phyloP scores from a whole-genome alignment of 2,329 filamentous ascomycete genomes.

The Acrocalymma vagum region DNA sequence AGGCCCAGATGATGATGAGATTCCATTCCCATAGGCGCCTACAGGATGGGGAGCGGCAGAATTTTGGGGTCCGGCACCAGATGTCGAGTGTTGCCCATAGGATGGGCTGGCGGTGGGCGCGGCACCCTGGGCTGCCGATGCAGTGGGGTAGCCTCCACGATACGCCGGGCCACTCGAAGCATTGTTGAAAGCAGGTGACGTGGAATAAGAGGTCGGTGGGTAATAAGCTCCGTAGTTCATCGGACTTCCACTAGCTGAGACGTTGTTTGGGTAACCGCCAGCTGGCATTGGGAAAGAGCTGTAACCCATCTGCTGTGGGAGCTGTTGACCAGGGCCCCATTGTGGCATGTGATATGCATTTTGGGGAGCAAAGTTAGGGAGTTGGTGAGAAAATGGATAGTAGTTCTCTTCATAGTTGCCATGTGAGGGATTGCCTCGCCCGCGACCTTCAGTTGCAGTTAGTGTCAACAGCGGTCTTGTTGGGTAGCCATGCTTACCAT shows the following conservation, averaged over 20 bases:
- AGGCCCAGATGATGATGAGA: slow-evolving; percentile 11
- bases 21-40: slow-evolving; percentile 9
- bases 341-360: slow-evolving; percentile 33
- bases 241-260: slow-evolving; percentile 33
- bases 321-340: slow-evolving; percentile 33
- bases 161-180: slow-evolving; percentile 27
- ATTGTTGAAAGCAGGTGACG: slow-evolving; percentile 30
- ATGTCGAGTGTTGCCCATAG: slow-evolving; percentile 23
- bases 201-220: slow-evolving; percentile 34
- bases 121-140: slow-evolving; percentile 20
- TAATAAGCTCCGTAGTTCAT: slow-evolving; percentile 44
- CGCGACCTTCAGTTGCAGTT: slow-evolving; percentile 26
- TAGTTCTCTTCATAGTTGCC: slow-evolving; percentile 34
- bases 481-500: slow-evolving; percentile 25
- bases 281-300: slow-evolving; percentile 20
- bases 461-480: slow-evolving; percentile 3
- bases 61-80: slow-evolving; percentile 7
- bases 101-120: slow-evolving; percentile 22
- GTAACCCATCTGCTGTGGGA: slow-evolving; percentile 28
- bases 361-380: slow-evolving; percentile 34
- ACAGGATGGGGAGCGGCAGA: slow-evolving; percentile 11
- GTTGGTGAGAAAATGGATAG: slow-evolving; percentile 42
- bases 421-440: slow-evolving; percentile 24
- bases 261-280: slow-evolving; percentile 29
- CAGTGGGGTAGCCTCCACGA: slow-evolving; percentile 27